Evolutionary conservation across 352 stramenopile species (phyloP).

Genomic region (Phytophthora pluvialis): DNA sequence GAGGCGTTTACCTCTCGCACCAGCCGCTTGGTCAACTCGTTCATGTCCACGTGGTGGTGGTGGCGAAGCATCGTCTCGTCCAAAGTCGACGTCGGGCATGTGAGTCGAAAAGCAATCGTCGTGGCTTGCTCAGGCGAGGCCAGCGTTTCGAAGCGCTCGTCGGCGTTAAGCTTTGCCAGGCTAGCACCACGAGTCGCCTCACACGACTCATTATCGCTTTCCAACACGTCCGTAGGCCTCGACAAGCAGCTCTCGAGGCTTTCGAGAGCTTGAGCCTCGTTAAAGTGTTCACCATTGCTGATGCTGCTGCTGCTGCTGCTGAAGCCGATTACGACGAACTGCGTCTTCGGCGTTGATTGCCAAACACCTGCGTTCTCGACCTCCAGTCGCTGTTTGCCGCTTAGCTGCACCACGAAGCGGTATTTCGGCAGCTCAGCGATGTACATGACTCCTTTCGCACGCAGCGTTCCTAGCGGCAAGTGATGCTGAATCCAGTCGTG

Average conservation of each 20-base stretch:
- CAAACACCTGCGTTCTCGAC: slow-evolving; percentile 67
- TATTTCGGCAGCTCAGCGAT: slow-evolving; percentile 59
- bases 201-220: not conserved
- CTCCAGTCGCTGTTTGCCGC: slow-evolving; percentile 70
- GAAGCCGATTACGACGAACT: slow-evolving; percentile 74
- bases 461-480: slow-evolving; percentile 46
- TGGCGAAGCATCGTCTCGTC: slow-evolving; percentile 73
- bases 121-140: slow-evolving; percentile 2
- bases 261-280: slow-evolving; percentile 34
- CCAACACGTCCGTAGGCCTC: slow-evolving; percentile 13
- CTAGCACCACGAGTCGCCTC: slow-evolving; percentile 19
- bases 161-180: slow-evolving; percentile 40
- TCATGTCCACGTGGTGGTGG: slow-evolving; percentile 78
- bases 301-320: slow-evolving; percentile 12
- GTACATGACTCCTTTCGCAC: slow-evolving; percentile 74
- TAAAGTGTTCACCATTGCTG: slow-evolving; percentile 26
- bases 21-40: slow-evolving; percentile 63
- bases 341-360: slow-evolving; percentile 65
- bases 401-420: slow-evolving; percentile 77
- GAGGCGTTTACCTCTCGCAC: slow-evolving; percentile 69
- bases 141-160: slow-evolving; percentile 51
- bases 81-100: slow-evolving; percentile 54
- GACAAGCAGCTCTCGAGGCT: slow-evolving; percentile 44
- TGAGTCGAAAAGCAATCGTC: slow-evolving; percentile 52
- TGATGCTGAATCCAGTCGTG: slow-evolving; percentile 54